phyloP scores from a whole-genome alignment of 1,284 basidiomycete species.

The Pseudozyma thailandica region DNA sequence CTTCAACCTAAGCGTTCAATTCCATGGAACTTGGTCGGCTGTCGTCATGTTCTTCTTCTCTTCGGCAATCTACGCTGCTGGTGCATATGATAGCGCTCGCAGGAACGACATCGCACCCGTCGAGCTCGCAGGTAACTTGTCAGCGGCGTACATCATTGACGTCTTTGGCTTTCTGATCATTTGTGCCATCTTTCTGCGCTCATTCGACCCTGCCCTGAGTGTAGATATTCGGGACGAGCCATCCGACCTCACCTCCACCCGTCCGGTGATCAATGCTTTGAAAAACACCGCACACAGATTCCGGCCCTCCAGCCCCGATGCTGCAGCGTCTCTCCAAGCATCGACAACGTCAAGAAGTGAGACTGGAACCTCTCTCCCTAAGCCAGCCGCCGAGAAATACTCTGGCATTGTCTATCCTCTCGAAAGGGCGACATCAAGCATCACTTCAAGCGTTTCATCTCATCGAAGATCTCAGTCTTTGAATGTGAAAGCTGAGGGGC shows the following conservation, averaged over 20 bases:
- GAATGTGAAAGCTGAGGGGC: too few relatives aligned
- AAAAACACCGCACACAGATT: too few relatives aligned
- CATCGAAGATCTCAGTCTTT: too few relatives aligned
- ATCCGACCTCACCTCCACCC: neutral
- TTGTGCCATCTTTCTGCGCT: constrained; percentile 23
- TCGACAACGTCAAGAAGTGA: too few relatives aligned
- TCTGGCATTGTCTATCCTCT: too few relatives aligned
- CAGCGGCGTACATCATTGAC: constrained; percentile 11
- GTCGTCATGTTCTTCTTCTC: constrained; percentile 16
- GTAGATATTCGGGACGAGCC: constrained; percentile 26
- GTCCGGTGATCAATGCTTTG: neutral
- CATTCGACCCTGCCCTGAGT: constrained; percentile 41
- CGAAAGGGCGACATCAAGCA: too few relatives aligned
- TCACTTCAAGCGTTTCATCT: too few relatives aligned
- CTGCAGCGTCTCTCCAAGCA: too few relatives aligned
- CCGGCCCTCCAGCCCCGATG: too few relatives aligned
- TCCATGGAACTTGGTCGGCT: constrained; percentile 18
- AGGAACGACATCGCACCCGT: neutral
- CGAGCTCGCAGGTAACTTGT: constrained; percentile 1
- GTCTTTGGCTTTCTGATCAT: constrained; percentile 10
- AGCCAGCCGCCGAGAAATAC: too few relatives aligned
- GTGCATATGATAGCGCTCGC: constrained; percentile 15
- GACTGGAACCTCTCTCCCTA: too few relatives aligned
- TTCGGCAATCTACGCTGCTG: neutral
- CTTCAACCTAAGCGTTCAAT: constrained; percentile 27